Conservation (phyloP, 2,329 filamentous ascomycete genomes). For the Cytospora paraplurivora region DNA sequence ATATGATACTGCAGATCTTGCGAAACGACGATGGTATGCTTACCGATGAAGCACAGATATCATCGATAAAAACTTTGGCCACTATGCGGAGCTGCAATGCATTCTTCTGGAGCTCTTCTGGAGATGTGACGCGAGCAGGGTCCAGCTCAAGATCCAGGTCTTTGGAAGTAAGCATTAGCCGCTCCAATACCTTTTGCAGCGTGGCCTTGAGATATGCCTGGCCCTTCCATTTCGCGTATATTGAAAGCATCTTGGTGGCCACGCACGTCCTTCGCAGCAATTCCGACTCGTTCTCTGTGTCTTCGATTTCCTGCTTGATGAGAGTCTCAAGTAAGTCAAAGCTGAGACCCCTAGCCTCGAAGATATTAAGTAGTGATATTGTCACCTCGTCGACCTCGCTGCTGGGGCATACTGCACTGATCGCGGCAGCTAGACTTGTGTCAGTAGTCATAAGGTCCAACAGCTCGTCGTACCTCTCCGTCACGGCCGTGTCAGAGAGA, state of each 20-base stretch:
- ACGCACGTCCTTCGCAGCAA: constrained; percentile 69
- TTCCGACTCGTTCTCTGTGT: constrained; percentile 67
- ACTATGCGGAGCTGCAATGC: constrained; percentile 66
- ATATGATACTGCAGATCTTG: constrained; percentile 70
- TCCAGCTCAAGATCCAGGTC: constrained; percentile 70
- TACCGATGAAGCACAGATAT: constrained; percentile 64
- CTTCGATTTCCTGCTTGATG: constrained; percentile 69
- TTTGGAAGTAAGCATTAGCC: constrained; percentile 66
- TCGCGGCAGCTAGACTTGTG: constrained; percentile 62
- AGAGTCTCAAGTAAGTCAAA: constrained; percentile 66
- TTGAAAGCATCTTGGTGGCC: constrained; percentile 71
- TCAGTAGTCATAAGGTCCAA: constrained; percentile 65
- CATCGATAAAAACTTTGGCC: constrained; percentile 71
- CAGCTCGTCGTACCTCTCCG: constrained; percentile 68
- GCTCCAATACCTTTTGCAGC: constrained; percentile 66
- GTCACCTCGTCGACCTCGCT: constrained; percentile 70
- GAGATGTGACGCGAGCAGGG: constrained; percentile 60
- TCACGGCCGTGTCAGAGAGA: constrained; percentile 66
- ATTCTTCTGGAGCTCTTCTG: constrained; percentile 67
- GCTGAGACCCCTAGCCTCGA: constrained; percentile 64
- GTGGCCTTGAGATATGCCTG: constrained; percentile 63
- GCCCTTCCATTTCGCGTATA: constrained; percentile 74
- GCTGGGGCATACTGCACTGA: constrained; percentile 67
- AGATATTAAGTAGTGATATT: constrained; percentile 69
- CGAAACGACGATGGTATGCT: constrained; percentile 66